Evolutionary conservation across 169 alveolate genomes (phyloP), one percentile per base, ranked within the genome.

Genomic region (Hammondia hammondi): DNA sequence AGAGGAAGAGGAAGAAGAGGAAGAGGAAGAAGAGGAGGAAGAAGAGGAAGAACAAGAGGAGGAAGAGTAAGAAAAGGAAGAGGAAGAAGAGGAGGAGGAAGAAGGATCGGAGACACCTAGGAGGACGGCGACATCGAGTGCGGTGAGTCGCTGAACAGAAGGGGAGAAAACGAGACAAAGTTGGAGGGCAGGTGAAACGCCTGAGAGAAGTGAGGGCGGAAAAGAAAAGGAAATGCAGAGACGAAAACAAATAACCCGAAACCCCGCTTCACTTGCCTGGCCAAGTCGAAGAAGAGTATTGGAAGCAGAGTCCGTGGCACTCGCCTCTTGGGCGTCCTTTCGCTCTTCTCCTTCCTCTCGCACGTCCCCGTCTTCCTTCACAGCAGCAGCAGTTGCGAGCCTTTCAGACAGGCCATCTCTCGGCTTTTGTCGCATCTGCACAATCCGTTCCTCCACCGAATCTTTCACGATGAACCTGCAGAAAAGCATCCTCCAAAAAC

Each of bases 391-490:
- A 32, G 48, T 32, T 12, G 87, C 87, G 5, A 77, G 87, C 87
- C 87, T 4, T 24, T 19, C 87, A 0, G 87, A 32, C 48, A 39
- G 27, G 48, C 43, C 7, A 17, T 77, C 87, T 32, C 48, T 7
- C 19, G 87, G 87, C 9, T 77, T 77, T 17, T 82, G 72, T 45
- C 87, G 87, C 91, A 94, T 77, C 67, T 81, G 94, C 39, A 87
- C 93, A 3, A 94, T 52, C 43, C 93, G 92, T n/a, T 94, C 94
- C 32, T 94, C 96, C 29, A 94, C 96, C 17, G 88, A 87, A 67
- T 94, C 94, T 85, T 88, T 87, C 46, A 94, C 94, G 45, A 94
- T 94, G 82, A 94, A 94, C 82, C 96, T 94, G 92, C 56, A 24
- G 12, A 7, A 19, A 21, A 52, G 19, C 10, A 7, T 10, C 61